Evolutionary conservation across 495 filamentous ascomycete genomes (phyloP), one percentile per base, ranked within the genome.

Genomic region (Pseudevernia furfuracea): DNA sequence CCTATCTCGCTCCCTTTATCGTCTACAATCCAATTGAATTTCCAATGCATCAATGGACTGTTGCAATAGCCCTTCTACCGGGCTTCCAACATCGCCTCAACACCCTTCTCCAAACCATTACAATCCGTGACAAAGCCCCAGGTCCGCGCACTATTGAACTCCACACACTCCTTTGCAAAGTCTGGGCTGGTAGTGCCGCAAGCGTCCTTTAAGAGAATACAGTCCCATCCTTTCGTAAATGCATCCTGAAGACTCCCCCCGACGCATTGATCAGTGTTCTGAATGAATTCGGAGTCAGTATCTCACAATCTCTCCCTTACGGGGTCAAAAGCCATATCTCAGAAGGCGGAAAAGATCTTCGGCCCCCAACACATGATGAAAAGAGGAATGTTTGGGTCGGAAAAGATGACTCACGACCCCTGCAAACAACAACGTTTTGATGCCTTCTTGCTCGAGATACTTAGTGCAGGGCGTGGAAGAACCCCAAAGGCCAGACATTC

Each of bases 251-350:
- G 71, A 34, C 79, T 84, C 3, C 81, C 80, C 32, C 78, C 73
- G 9, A 86, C 83, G 67, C 83, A 86, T 66, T 84, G 83, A 71
- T 86, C 83, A 4, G 81, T 84, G 68, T 85, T 85, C n/a, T n/a
- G n/a, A n/a, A n/a, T n/a, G n/a, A n/a, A n/a, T n/a, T n/a, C n/a
- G n/a, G n/a, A n/a, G n/a, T n/a, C n/a, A n/a, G n/a, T n/a, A n/a
- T n/a, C n/a, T n/a, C n/a, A n/a, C n/a, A n/a, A n/a, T n/a, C n/a
- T n/a, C n/a, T n/a, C n/a, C n/a, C n/a, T n/a, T n/a, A n/a, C n/a
- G n/a, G n/a, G n/a, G n/a, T n/a, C n/a, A n/a, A n/a, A n/a, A n/a
- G n/a, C n/a, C n/a, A n/a, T n/a, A n/a, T n/a, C n/a, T n/a, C n/a
- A n/a, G n/a, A n/a, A n/a, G n/a, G n/a, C n/a, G n/a, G n/a, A n/a